phyloP scores from a whole-genome alignment of 768 basidiomycete genomes.

The Suillus luteus region DNA sequence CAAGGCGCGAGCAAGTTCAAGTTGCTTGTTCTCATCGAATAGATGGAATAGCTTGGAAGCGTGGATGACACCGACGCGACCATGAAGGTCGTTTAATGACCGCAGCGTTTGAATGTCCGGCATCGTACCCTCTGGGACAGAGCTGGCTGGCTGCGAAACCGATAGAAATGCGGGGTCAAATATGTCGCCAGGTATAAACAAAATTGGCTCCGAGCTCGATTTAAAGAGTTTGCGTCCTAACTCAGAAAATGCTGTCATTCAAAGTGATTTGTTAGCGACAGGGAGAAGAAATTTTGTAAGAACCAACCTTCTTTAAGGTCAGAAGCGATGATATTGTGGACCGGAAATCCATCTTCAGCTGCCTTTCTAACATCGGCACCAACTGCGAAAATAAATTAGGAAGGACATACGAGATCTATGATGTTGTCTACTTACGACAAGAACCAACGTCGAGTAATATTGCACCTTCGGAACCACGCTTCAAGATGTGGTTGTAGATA shows the following conservation, averaged over 20 bases:
- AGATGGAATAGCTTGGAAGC: slow-evolving; percentile 45
- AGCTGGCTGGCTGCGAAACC: slow-evolving; percentile 25
- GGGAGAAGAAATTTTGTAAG: neutral
- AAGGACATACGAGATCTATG: neutral
- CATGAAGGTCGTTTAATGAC: slow-evolving; percentile 45
- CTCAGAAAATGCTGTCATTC: slow-evolving; percentile 51
- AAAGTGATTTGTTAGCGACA: neutral
- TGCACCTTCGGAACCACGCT: slow-evolving; percentile 20
- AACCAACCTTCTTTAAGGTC: slow-evolving; percentile 36
- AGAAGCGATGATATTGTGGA: slow-evolving; percentile 33
- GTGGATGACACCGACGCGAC: slow-evolving; percentile 48
- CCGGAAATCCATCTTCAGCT: slow-evolving; percentile 40
- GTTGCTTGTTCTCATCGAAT: slow-evolving; percentile 22
- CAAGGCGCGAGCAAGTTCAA: slow-evolving; percentile 18
- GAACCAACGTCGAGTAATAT: slow-evolving; percentile 44
- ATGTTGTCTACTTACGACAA: slow-evolving; percentile 31
- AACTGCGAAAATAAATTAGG: neutral
- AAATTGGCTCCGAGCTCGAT: slow-evolving; percentile 47
- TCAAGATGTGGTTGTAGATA: neutral
- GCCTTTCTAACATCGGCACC: slow-evolving; percentile 40
- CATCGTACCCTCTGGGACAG: slow-evolving; percentile 19
- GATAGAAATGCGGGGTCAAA: slow-evolving; percentile 46
- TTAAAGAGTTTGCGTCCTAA: slow-evolving; percentile 59
- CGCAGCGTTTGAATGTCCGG: slow-evolving; percentile 35
- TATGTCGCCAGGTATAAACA: slow-evolving; percentile 56